Evolutionary conservation across 805 yeast species (phyloP).

Genomic region (Candida coleopterorum): DNA sequence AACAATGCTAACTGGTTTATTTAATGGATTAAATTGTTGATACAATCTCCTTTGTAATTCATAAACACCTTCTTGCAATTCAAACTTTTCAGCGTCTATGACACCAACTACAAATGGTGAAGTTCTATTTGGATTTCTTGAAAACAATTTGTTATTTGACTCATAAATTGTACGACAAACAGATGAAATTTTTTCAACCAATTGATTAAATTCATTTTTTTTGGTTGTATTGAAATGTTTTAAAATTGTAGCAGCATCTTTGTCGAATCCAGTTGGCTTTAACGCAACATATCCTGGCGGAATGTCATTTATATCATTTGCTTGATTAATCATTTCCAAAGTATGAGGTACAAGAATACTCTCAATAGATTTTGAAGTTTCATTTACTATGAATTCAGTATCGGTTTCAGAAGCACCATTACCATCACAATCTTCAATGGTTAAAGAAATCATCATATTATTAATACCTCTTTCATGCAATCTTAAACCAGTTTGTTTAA

Average conservation of each 20-base stretch:
- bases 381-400: conserved; percentile 53
- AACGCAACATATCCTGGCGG: conserved; percentile 92
- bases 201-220: conserved; percentile 43
- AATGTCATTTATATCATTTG: conserved; percentile 54
- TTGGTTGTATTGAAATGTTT: conserved; percentile 55
- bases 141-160: conserved; percentile 46
- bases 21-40: conserved; percentile 59
- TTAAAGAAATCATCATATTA: conserved; percentile 92
- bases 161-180: conserved; percentile 55
- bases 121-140: conserved; percentile 55
- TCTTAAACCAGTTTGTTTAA: conserved; percentile 62
- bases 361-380: conserved; percentile 62
- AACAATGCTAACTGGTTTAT: conserved; percentile 60
- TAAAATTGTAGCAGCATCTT: conserved; percentile 71
- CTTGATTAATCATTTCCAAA: conserved; percentile 45
- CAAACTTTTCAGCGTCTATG: conserved; percentile 88
- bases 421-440: conserved; percentile 91
- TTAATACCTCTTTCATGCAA: conserved; percentile 72
- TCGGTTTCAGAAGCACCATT: conserved; percentile 47
- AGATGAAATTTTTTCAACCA: conserved; percentile 61
- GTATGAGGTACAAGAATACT: conserved; percentile 71
- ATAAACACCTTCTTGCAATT: conserved; percentile 87
- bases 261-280: conserved; percentile 87
- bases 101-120: conserved; percentile 74
- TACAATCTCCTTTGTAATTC: conserved; percentile 81